These are phyloP conservation scores for Eutrema yunnanense DNA, from an alignment of 345 rosid species.

Conservation along the genomic window DNA sequence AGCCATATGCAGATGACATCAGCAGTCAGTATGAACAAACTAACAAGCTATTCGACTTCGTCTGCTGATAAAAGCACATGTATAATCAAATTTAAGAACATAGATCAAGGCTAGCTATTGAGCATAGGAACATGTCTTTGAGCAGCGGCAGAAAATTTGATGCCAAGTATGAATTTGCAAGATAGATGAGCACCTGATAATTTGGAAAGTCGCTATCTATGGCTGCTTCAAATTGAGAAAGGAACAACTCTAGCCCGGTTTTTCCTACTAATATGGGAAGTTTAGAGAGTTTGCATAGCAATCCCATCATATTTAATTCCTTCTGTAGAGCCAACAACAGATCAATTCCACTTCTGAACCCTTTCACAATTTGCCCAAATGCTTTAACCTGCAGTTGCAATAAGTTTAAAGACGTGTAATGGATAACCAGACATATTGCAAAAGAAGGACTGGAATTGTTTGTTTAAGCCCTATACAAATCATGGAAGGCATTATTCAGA, in stretches of 20 bases:
- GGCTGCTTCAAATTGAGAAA: constrained; percentile 85
- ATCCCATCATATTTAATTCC: constrained; percentile 39
- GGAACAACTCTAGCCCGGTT: constrained; percentile 55
- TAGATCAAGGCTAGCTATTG: not conserved
- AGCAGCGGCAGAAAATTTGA: not conserved
- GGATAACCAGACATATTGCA: not conserved
- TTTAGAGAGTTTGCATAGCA: constrained; percentile 45
- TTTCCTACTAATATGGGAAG: constrained; percentile 52
- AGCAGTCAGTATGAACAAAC: not conserved
- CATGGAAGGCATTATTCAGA: not conserved
- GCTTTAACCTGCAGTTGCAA: constrained; percentile 58
- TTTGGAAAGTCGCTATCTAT: constrained; percentile 85
- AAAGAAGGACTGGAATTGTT: not conserved
- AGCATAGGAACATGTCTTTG: not conserved
- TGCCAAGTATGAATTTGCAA: not conserved
- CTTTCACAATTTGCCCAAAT: constrained; percentile 80
- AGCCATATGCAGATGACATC: not conserved
- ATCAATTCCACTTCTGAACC: constrained; percentile 70
- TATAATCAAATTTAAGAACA: not conserved
- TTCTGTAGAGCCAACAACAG: constrained; percentile 52
- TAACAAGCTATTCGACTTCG: not conserved
- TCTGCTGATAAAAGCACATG: not conserved
- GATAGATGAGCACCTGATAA: constrained; percentile 65
- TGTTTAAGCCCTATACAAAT: not conserved
- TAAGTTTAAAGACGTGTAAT: not conserved